A percentile compares a stretch with the other conserved stretches of the same genome.
These are phyloP conservation scores for Neofusicoccum sp. DNA, from an alignment of 2,329 filamentous ascomycete genomes.

Conservation along the genomic window DNA sequence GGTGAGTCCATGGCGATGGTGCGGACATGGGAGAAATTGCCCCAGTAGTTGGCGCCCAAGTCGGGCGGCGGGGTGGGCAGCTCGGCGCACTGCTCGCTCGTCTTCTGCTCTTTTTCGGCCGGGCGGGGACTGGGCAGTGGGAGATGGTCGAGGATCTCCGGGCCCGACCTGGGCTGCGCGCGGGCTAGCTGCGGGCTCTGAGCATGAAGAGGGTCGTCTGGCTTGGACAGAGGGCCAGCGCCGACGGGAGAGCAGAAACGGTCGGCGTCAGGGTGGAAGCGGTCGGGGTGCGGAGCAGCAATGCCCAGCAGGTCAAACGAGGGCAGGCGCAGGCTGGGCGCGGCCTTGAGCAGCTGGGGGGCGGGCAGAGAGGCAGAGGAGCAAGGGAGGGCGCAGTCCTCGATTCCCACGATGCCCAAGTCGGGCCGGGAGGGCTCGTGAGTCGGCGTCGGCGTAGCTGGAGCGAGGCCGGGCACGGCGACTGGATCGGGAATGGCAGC, in stretches of 20 bases:
- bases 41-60: conserved; percentile 41
- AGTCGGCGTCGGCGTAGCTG: conserved; percentile 11
- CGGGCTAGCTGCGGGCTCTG: conserved; percentile 33
- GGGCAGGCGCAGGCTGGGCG: conserved; percentile 47
- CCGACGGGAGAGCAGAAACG: conserved; percentile 33
- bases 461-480: conserved; percentile 12
- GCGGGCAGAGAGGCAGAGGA: background rate
- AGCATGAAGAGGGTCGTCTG: conserved; percentile 41
- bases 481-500: conserved; percentile 3
- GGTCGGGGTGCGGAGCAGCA: conserved; percentile 46
- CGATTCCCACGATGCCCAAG: conserved; percentile 5
- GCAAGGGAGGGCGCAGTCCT: conserved; percentile 4
- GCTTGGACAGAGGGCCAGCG: conserved; percentile 38
- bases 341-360: conserved; percentile 2
- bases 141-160: background rate
- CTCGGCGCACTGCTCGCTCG: conserved; percentile 33
- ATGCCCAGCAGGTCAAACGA: conserved; percentile 55
- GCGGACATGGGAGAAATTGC: conserved; percentile 34
- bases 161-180: conserved; percentile 18
- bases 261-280: conserved; percentile 27
- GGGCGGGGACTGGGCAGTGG: conserved; percentile 4
- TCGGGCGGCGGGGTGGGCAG: conserved; percentile 48
- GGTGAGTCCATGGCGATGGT: conserved; percentile 40
- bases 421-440: conserved; percentile 8
- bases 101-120: background rate